Conservation (phyloP, 2,329 filamentous ascomycete genomes). For the Calonectria leucothoes region DNA sequence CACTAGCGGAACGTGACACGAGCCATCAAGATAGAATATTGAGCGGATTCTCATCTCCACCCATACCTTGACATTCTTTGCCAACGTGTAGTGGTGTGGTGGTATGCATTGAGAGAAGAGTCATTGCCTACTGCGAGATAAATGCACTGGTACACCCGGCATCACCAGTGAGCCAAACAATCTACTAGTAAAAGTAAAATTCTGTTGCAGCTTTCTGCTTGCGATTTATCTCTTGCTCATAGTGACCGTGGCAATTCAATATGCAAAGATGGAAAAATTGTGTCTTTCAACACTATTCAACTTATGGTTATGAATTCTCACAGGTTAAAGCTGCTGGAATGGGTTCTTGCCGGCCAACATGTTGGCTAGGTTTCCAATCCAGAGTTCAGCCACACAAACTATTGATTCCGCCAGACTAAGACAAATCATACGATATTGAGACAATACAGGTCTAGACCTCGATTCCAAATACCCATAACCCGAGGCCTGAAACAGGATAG, state of each 20-base stretch:
- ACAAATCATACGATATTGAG: not conserved
- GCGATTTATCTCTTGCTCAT: not conserved
- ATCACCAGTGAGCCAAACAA: not conserved
- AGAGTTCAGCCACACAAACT: not conserved
- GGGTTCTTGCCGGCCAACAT: not conserved
- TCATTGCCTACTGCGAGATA: not conserved
- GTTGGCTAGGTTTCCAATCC: not conserved
- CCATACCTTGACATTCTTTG: not conserved
- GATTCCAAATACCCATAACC: not conserved
- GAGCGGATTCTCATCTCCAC: not conserved
- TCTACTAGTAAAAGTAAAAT: too few relatives aligned
- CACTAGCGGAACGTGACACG: not conserved
- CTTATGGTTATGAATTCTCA: not conserved
- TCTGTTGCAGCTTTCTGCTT: not conserved
- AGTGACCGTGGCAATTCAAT: not conserved
- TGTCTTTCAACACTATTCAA: not conserved
- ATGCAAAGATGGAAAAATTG: not conserved
- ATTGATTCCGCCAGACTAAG: not conserved
- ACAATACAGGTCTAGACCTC: not conserved
- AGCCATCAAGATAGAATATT: not conserved
- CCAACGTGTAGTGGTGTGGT: not conserved
- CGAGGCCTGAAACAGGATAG: not conserved
- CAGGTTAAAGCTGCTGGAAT: not conserved
- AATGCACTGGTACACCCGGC: not conserved
- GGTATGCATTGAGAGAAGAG: not conserved